Conservation (phyloP, 495 filamentous ascomycete species). For the Geopyxis carbonaria region DNA sequence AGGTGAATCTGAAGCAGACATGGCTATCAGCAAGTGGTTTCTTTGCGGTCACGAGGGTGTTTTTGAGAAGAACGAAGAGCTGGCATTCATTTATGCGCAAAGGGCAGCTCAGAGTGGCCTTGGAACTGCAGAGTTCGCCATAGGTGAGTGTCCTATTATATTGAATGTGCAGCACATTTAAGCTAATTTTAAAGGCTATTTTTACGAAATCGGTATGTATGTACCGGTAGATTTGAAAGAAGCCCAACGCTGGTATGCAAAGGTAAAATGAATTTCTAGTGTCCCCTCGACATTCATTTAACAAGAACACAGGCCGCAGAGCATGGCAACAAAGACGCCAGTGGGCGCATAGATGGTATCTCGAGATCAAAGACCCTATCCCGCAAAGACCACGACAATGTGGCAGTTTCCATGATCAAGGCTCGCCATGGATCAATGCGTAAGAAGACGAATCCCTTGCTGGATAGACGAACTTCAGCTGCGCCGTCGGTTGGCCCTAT, state of each 20-base stretch:
- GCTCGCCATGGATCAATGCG: conserved; percentile 78
- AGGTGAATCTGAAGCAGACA: conserved; percentile 73
- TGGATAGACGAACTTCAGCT: conserved; percentile 24
- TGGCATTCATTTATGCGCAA: conserved; percentile 81
- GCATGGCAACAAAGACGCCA: conserved; percentile 83
- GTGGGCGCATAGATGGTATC: conserved; percentile 64
- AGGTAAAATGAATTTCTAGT: conserved; percentile 29
- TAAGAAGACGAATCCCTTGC: conserved; percentile 32
- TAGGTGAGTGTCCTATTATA: conserved; percentile 28
- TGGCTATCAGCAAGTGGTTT: conserved; percentile 98
- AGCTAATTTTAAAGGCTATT: conserved; percentile 50
- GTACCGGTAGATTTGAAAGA: conserved; percentile 64
- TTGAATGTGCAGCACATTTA: too few species aligned
- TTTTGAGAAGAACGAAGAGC: conserved; percentile 85
- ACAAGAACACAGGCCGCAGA: conserved; percentile 43
- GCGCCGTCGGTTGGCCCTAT: conserved; percentile 18
- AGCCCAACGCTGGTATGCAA: conserved; percentile 77
- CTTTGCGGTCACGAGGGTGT: conserved; percentile 80
- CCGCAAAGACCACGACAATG: conserved; percentile 78
- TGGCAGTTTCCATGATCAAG: conserved; percentile 78
- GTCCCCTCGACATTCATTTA: not conserved
- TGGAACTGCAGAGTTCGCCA: conserved; percentile 83
- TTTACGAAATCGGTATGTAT: conserved; percentile 88
- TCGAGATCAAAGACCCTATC: conserved; percentile 72
- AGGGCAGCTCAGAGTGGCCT: conserved; percentile 65